Evolutionary conservation across 2,329 filamentous ascomycete species (phyloP), one percentile per base, ranked within the genome.

Genomic region (Alternaria gansuensis): DNA sequence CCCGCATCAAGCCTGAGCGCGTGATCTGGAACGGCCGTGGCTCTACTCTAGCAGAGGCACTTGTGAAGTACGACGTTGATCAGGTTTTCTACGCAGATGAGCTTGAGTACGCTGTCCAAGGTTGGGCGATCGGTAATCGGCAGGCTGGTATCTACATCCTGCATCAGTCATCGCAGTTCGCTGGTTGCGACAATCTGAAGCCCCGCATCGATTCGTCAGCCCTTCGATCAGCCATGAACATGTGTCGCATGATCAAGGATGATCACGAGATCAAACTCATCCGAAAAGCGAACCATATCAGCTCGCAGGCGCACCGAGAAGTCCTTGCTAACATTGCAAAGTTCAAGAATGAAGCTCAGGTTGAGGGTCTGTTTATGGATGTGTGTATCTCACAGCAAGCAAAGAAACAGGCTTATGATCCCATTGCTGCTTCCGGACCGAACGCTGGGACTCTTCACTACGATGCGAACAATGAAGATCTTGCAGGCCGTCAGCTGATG

Each of bases 391-490:
- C 88, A 7, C 82, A 85, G 51, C 90, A 90, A 62, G 90, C 91
- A 3, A 90, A 90, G 63, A 82, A 87, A 50, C 91, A 96, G 80
- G 88, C 94, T 0, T 99, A 99, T 75, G 87, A 89, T 45, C 86
- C 93, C n/a, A 97, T 99, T 67, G 92, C 91, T 44, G 94, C 91
- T 2, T 87, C 90, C 1, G 94, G 94, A 1, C 74, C 82, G n/a
- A 95, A 95, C 72, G 93, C 90, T 5, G 88, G 90, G 13, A 93
- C 91, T 0, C 82, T 98, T 39, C 95, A 99, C 78, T 99, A 99
- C 76, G 85, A 86, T 41, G 86, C 85, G 52, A 98, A 99, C 74
- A 84, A 96, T 70, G 85, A 90, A 68, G 79, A 87, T 1, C 84
- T 98, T 17, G 79, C 80, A 3, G 87, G 88, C 26, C 85, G 88